phyloP scores from a whole-genome alignment of 148 eudicot species.

The Arctostaphylos glauca region DNA sequence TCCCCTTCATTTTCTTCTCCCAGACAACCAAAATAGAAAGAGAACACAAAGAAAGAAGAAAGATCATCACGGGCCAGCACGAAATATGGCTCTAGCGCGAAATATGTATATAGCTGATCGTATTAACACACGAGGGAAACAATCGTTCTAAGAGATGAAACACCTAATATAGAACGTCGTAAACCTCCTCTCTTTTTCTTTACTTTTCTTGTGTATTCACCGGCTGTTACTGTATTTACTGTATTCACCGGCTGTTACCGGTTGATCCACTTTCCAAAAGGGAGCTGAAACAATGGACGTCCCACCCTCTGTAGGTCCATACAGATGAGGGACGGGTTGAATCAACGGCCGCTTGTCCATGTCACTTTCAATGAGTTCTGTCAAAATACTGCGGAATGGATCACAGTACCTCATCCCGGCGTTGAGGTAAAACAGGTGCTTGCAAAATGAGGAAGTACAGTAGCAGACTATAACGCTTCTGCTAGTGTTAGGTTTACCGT shows the following conservation, averaged over 20 bases:
- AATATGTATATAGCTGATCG: neutral
- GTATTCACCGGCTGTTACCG: neutral
- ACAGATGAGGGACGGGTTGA: neutral
- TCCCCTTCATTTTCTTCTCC: neutral
- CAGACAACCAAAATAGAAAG: neutral
- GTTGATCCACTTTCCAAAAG: slow-evolving; percentile 36
- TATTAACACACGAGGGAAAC: neutral
- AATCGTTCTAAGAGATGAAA: neutral
- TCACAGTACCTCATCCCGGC: neutral
- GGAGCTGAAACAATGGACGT: slow-evolving; percentile 23
- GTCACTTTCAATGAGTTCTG: neutral
- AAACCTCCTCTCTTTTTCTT: neutral
- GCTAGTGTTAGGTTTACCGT: slow-evolving; percentile 21
- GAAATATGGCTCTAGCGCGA: neutral
- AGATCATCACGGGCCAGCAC: neutral
- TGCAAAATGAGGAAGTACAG: slow-evolving; percentile 2
- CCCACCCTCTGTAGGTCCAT: too few species aligned
- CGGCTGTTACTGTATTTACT: neutral
- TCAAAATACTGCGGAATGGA: neutral
- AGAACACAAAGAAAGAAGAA: neutral
- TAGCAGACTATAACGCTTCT: neutral
- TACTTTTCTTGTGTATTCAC: neutral
- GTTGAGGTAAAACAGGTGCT: neutral
- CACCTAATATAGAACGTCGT: neutral
- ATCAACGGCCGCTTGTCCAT: neutral